Base-by-base conservation (phyloP, 352 stramenopile species). In the Globisporangium heterothallicum region DNA sequence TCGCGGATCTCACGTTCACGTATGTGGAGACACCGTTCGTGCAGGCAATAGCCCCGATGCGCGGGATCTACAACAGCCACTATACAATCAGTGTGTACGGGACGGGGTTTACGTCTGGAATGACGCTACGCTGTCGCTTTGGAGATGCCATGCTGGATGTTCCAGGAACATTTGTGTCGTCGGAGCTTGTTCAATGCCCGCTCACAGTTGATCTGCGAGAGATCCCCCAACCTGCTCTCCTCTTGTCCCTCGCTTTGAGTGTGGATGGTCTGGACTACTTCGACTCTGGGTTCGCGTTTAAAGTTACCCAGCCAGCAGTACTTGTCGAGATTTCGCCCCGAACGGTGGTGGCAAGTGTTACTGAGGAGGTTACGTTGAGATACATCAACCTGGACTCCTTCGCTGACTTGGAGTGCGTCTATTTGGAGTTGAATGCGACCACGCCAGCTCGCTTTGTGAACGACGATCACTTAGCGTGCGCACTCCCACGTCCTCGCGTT, bases 1-100 rank as follows among this genome's bases (percentile, higher is more conserved):
- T 67, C 6, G 30, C 30, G 6, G 9, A 36, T 36, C 30, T 3
- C 1, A 53, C 0, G 6, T 81, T 74, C 40, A 67, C 22, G 1
- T 81, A 81, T 46, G 40, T 71, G 0, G 50, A 50, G 16, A 56
- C 49, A 4, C 71, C 71, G 12, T 19, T 61, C 2, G 50, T 81
- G 18, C 41, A 55, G 18, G 4, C 26, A 1, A 60, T 77, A 19
- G 45, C 64, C 7, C 71, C 71, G 38, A 46, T 19, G 12, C 48
- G 36, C 5, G 66, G 71, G 7, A 58, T 77, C 41, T 62, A 57
- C 42, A 60, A 61, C 30, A 53, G 49, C 16, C 5, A n/a, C 1
- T 40, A 72, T 35, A 40, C 24, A 3, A 19, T 81, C 5, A 56
- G 30, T 12, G 19, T 81, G 0, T 7, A 56, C 14, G 68, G 71